Base-by-base conservation (phyloP, 2,329 filamentous ascomycete genomes). In the Exophiala alcalophila region DNA sequence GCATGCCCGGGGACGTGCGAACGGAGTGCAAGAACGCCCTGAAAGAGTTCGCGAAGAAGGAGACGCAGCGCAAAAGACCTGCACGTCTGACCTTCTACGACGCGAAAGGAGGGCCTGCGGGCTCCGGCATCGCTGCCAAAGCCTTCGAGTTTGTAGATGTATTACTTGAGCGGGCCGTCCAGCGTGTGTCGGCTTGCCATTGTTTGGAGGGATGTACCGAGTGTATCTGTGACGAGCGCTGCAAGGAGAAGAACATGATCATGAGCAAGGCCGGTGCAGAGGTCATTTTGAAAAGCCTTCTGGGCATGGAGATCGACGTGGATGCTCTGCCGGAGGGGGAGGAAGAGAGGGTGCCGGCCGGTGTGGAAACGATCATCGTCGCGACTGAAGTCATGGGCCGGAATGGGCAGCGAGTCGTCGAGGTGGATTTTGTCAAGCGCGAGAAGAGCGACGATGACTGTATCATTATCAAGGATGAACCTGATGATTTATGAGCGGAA, bases 41-140 rank as follows among this genome's bases (percentile, higher is more conserved):
- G 47, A 97, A 97, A 63, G 91, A 97, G 64, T 88, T 96, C 50
- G 80, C 86, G 1, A 79, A 79, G 54, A 70, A 65, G 16, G 58
- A 62, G 34, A 57, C 59, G 16, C 50, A 54, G 21, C 77, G 90
- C 20, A 95, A 95, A 66, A 76, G 92, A 3, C 92, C 91, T 0
- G 92, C 89, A 0, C 73, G 92, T 1, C 67, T 98, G 33, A 95
- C 88, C 0, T 95, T 98, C 59, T 98, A 97, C 65, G 92, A 97
- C 61, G 84, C 88, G 2, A 95, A 94, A 65, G 92, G 92, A 5
- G 91, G 91, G 0, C 76, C 84, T 0, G 77, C 79, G 29, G 91
- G 91, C 0, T 84, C 80, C 0, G 92, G 92, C 0, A 94, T 96
- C 55, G 88, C 84, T 49, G 86, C 84, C 26, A 96, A 95, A 61